Base-by-base conservation (phyloP, 148 eudicot genomes). In the Agrostemma githago region DNA sequence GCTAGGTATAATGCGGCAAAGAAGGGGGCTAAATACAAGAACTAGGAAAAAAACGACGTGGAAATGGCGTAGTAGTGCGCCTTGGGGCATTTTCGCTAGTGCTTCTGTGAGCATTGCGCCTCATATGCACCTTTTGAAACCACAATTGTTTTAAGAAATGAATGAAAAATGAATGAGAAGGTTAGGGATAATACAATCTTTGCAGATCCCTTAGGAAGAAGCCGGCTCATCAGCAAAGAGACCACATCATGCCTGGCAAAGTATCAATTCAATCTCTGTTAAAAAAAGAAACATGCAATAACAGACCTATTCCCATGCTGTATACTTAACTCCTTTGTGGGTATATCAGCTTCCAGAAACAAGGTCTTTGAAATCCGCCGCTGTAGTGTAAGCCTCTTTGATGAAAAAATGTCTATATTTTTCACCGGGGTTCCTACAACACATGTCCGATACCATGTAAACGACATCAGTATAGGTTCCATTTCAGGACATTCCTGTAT, bases 171-270 rank as follows among this genome's bases (percentile, higher is more conserved):
- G 19, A 62, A 51, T 37, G 6, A 38, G 26, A 41, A 62, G 59
- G 74, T 57, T 26, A 70, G 64, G 68, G 59, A 76, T 40, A 79
- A 51, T 94, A 91, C 98, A 72, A 66, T 72, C 39, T 65, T 82
- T 70, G 74, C 79, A 51, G 77, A 72, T 62, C 26, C 79, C 82
- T 79, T 80, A 40, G 97, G 90, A 59, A 87, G 79, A 78, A 91
- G 77, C 79, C 97, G 89, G 57, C 69, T 78, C 14, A 94, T 78
- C 64, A 94, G 97, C 71, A 81, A 57, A 77, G 84, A 78, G 73
- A 91, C 86, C 88, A 89, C 76, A 84, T 88, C 82, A 64, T 71
- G 85, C 90, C 98, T 88, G 86, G 67, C 41, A 78, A 78, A 41
- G 10, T 61, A 59, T 57, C 72, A 37, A 70, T 80, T 80, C 66